A percentile compares a stretch with the other conserved stretches of the same genome.
Evolutionary conservation across 176 grass and related monocot species (phyloP).

Genomic region (Raddia guianensis): DNA sequence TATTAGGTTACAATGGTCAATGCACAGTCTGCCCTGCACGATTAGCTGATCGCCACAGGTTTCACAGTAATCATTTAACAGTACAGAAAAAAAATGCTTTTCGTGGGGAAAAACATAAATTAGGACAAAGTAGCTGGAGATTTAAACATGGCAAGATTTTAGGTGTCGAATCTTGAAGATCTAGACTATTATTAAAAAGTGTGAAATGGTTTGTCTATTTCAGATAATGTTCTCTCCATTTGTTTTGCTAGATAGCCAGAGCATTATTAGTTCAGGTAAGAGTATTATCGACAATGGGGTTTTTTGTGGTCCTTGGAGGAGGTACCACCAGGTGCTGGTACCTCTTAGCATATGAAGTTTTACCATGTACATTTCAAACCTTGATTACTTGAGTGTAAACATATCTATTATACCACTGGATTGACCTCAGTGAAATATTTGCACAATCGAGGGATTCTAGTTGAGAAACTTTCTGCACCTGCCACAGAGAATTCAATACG

Average conservation of each 20-base stretch:
- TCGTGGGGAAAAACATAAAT: background rate
- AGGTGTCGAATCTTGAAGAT: background rate
- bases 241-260: slow-evolving; percentile 25
- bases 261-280: background rate
- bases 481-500: background rate
- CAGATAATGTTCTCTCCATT: background rate
- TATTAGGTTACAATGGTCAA: background rate
- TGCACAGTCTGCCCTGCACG: background rate
- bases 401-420: slow-evolving; percentile 19
- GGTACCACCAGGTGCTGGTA: no score
- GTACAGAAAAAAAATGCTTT: background rate
- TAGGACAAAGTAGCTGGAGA: background rate
- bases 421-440: background rate
- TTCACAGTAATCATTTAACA: background rate
- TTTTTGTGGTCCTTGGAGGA: background rate
- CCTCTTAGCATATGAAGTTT: no score
- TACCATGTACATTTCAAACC: background rate
- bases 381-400: background rate
- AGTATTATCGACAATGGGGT: background rate
- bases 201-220: background rate
- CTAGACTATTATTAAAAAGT: slow-evolving; percentile 8
- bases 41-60: slow-evolving; percentile 19
- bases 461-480: background rate
- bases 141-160: background rate
- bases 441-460: background rate